These are phyloP conservation scores for Nicotiana attenuata DNA, from an alignment of 257 asterid species.

Conservation along the genomic window DNA sequence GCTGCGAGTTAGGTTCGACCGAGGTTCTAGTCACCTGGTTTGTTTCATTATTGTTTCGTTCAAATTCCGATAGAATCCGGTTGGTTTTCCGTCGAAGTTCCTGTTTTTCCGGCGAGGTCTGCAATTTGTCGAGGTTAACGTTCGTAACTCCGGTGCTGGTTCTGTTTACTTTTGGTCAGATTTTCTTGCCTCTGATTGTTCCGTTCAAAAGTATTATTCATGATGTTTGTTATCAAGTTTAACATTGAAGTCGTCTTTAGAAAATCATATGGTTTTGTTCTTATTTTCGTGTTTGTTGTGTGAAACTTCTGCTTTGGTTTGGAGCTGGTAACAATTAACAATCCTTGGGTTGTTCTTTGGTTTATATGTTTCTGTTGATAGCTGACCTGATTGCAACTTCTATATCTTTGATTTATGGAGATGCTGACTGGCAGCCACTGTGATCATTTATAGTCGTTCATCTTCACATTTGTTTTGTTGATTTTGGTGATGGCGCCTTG, in stretches of 20 bases:
- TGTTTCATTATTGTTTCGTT: too few relatives aligned
- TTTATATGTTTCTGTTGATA: not conserved
- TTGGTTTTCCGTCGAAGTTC: too few relatives aligned
- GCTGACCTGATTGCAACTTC: slow-evolving; percentile 2
- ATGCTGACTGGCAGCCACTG: not conserved
- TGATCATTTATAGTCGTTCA: not conserved
- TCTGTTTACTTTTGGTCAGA: too few relatives aligned
- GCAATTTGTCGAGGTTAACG: too few relatives aligned
- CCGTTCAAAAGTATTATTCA: too few relatives aligned
- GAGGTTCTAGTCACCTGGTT: too few relatives aligned
- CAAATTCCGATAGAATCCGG: too few relatives aligned
- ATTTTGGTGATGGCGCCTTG: not conserved
- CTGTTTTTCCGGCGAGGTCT: too few relatives aligned
- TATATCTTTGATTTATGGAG: not conserved
- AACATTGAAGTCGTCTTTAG: too few relatives aligned
- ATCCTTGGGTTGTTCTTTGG: not conserved
- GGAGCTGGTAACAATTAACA: slow-evolving; percentile 3
- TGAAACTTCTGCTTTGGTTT: not conserved
- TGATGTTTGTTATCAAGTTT: slow-evolving; percentile 24
- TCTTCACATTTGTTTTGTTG: not conserved
- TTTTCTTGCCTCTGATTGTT: too few relatives aligned
- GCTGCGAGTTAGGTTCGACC: too few relatives aligned
- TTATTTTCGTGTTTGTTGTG: slow-evolving; percentile 16
- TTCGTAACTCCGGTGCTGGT: too few relatives aligned
- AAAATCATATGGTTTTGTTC: not conserved